phyloP scores from a whole-genome alignment of 2,329 filamentous ascomycete genomes.

The Botrytis fragariae region DNA sequence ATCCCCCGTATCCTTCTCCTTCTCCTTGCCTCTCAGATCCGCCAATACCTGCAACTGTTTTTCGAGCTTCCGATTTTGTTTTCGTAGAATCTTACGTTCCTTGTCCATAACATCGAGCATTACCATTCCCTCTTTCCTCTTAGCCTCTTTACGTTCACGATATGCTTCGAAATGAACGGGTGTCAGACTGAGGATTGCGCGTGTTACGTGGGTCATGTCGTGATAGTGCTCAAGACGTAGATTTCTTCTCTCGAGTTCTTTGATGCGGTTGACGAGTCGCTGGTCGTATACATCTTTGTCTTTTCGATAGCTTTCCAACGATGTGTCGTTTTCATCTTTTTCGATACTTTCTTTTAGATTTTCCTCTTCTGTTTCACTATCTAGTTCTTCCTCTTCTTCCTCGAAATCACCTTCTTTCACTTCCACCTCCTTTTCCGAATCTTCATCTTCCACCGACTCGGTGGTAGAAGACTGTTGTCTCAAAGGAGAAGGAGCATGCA shows the following conservation, averaged over 20 bases:
- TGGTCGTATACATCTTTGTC: not conserved
- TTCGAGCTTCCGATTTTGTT: not conserved
- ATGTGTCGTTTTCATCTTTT: not conserved
- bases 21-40: not conserved
- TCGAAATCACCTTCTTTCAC: not conserved
- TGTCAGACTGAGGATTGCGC: slow-evolving; percentile 7
- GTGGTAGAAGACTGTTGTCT: not conserved
- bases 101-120: not conserved
- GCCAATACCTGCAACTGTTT: not conserved
- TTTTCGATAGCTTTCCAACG: not conserved
- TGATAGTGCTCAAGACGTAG: slow-evolving; percentile 3
- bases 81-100: not conserved
- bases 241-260: not conserved
- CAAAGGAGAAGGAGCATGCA: slow-evolving; percentile 6
- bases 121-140: not conserved
- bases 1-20: not conserved
- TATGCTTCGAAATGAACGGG: slow-evolving; percentile 8
- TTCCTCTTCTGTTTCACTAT: not conserved
- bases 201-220: not conserved
- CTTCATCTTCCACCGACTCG: not conserved
- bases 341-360: not conserved
- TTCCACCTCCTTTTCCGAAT: not conserved
- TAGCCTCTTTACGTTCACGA: not conserved
- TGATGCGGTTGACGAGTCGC: not conserved
- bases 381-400: not conserved